Evolutionary conservation across 2,329 filamentous ascomycete species (phyloP).

Genomic region (Alternaria burnsii): DNA sequence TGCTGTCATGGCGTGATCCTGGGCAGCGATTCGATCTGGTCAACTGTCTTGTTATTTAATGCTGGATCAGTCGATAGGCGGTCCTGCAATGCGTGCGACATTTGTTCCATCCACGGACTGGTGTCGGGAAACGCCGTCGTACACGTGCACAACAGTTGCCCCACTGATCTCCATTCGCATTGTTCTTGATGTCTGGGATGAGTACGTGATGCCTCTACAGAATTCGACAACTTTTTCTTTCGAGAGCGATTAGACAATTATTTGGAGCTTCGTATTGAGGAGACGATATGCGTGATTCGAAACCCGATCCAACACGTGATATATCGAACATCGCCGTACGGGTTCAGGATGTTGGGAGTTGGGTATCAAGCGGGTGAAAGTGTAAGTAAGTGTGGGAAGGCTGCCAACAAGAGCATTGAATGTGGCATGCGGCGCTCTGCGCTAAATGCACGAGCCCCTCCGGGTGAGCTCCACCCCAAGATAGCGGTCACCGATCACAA

Average conservation of each 20-base stretch:
- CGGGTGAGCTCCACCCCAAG: not conserved
- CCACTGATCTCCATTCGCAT: not conserved
- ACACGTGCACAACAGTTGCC: not conserved
- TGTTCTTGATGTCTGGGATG: not conserved
- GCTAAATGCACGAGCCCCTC: conserved; percentile 1
- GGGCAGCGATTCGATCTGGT: not conserved
- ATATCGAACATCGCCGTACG: not conserved
- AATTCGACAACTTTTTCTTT: not conserved
- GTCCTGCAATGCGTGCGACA: conserved; percentile 1
- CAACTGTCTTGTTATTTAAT: not conserved
- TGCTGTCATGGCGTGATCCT: conserved; percentile 4
- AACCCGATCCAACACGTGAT: not conserved
- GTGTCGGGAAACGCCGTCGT: not conserved
- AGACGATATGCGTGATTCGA: not conserved
- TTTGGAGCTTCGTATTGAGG: not conserved
- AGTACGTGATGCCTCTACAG: not conserved
- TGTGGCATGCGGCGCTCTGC: not conserved
- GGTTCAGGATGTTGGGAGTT: too few species aligned
- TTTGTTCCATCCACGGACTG: not conserved
- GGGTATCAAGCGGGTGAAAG: not conserved
- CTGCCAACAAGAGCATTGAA: not conserved
- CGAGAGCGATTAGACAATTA: not conserved
- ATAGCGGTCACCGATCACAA: not conserved
- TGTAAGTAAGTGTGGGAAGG: not conserved
- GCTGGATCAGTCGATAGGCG: not conserved